A percentile compares a stretch with the other conserved stretches of the same genome.
phyloP scores from a whole-genome alignment of 805 yeast species.

The Candida corydali region DNA sequence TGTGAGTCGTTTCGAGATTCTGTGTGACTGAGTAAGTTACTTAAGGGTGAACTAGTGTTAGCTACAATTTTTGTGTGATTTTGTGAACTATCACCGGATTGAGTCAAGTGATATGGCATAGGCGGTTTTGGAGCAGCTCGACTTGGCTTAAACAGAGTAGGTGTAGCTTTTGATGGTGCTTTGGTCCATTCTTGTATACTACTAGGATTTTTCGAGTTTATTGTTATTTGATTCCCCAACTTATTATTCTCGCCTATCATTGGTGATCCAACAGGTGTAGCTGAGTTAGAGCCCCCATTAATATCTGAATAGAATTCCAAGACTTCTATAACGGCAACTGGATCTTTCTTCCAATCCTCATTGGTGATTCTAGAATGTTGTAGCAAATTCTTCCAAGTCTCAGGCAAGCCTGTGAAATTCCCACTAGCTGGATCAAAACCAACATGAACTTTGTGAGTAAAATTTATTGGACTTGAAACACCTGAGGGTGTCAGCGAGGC shows the following conservation, averaged over 20 bases:
- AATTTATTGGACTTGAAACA: slow-evolving; percentile 90
- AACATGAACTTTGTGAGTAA: slow-evolving; percentile 89
- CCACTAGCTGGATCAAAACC: slow-evolving; percentile 79
- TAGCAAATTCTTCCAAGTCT: slow-evolving; percentile 52
- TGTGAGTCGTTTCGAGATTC: slow-evolving; percentile 9
- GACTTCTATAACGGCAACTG: slow-evolving; percentile 60
- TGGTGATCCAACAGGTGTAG: slow-evolving; percentile 27
- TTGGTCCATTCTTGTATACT: slow-evolving; percentile 42
- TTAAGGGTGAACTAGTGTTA: slow-evolving; percentile 31
- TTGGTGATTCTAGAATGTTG: slow-evolving; percentile 58
- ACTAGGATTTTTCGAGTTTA: slow-evolving; percentile 10
- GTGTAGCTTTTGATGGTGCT: slow-evolving; percentile 13
- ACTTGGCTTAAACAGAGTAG: slow-evolving; percentile 25
- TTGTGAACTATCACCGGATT: slow-evolving; percentile 11
- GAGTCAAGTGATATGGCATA: slow-evolving; percentile 33
- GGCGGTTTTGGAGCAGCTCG: slow-evolving; percentile 44
- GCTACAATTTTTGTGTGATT: too few relatives aligned
- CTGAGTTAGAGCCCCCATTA: slow-evolving; percentile 34
- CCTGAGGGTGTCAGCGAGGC: slow-evolving; percentile 5
- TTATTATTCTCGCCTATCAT: slow-evolving; percentile 9
- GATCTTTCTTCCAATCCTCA: slow-evolving; percentile 61
- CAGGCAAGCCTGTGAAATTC: slow-evolving; percentile 52
- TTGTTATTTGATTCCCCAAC: slow-evolving; percentile 1
- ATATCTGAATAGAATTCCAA: slow-evolving; percentile 51
- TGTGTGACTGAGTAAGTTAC: slow-evolving; percentile 25